phyloP scores from a whole-genome alignment of 257 asterid species.

The Nicotiana undulata region DNA sequence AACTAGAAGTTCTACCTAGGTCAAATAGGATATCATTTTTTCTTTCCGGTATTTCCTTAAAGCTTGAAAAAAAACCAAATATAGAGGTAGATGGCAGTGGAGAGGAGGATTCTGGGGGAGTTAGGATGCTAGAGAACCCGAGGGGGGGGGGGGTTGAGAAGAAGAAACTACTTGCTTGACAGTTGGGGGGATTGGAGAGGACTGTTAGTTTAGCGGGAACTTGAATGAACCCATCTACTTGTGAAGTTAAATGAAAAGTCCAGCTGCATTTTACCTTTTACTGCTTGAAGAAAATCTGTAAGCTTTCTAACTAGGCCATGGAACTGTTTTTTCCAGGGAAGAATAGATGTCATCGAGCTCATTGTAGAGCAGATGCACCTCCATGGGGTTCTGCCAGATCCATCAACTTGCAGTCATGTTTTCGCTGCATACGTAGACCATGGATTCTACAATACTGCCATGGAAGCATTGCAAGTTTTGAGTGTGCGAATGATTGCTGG shows the following conservation, averaged over 20 bases:
- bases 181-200: neutral
- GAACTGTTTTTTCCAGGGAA: conserved; percentile 42
- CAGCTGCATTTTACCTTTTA: neutral
- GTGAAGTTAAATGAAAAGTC: neutral
- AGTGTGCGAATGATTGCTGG: conserved; percentile 78
- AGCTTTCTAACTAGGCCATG: neutral
- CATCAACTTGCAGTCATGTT: conserved; percentile 62
- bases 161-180: neutral
- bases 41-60: too few species aligned
- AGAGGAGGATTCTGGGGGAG: neutral
- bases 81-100: neutral
- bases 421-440: conserved; percentile 50
- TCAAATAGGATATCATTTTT: too few species aligned
- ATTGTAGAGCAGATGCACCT: conserved; percentile 67
- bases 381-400: conserved; percentile 66
- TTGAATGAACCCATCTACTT: neutral
- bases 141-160: neutral
- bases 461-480: conserved; percentile 83
- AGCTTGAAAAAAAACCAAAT: too few species aligned
- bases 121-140: neutral
- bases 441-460: conserved; percentile 54
- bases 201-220: neutral
- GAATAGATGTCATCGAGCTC: conserved; percentile 65
- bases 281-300: conserved; percentile 1
- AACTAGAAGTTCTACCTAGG: too few species aligned